These are phyloP conservation scores for Setaria italica DNA, from an alignment of 202 grass and related monocot genomes.

Conservation along the genomic window DNA sequence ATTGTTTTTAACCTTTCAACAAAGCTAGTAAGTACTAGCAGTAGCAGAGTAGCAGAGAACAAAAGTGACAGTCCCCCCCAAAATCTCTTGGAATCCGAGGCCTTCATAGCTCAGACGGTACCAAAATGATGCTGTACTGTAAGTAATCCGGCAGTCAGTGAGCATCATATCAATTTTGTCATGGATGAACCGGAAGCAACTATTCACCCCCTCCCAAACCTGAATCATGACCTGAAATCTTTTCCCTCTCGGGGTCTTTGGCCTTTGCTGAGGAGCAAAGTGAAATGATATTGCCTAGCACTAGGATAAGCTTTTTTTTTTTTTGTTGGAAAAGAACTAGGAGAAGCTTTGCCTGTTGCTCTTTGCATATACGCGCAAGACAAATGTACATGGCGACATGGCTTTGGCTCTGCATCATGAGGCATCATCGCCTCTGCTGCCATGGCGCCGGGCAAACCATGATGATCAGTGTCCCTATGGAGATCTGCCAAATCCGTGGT, in stretches of 20 bases:
- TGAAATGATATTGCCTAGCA: not conserved
- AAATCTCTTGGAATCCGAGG: conserved; percentile 48
- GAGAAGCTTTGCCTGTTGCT: not conserved
- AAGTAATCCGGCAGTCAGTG: not conserved
- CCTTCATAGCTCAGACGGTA: not conserved
- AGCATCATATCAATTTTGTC: too few species aligned
- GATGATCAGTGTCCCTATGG: not conserved
- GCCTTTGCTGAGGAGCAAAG: not conserved
- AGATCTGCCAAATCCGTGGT: not conserved
- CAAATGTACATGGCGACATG: not conserved
- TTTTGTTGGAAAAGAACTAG: too few species aligned
- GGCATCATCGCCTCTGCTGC: not conserved
- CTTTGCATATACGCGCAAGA: not conserved
- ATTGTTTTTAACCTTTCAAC: conserved; percentile 22
- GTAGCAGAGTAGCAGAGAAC: not conserved
- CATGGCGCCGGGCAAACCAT: not conserved
- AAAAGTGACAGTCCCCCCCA: conserved; percentile 29
- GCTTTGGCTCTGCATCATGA: not conserved
- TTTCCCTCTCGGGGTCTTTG: not conserved
- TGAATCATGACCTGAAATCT: not conserved
- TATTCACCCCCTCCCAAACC: not conserved
- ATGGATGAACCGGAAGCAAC: too few species aligned
- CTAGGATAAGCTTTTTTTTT: not conserved
- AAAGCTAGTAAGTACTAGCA: not conserved
- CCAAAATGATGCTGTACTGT: not conserved